A percentile compares a stretch with the other conserved stretches of the same genome.
These are phyloP conservation scores for Pleurotus sapidus DNA, from an alignment of 768 basidiomycete species.

Conservation along the genomic window DNA sequence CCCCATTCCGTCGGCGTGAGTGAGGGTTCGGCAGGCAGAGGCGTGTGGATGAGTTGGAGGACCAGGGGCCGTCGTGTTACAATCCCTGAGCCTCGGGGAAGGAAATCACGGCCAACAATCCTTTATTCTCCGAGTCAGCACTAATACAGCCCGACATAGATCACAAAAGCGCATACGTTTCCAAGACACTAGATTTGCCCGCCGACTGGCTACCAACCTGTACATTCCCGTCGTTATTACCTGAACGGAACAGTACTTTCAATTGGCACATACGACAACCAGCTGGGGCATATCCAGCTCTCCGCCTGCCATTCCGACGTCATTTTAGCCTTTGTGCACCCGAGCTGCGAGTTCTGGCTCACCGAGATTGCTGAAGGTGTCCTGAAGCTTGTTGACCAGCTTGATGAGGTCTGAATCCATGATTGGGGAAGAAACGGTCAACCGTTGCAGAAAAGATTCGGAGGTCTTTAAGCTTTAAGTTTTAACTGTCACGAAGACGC, in stretches of 20 bases:
- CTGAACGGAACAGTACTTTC: too few relatives aligned
- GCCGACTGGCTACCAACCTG: conserved; percentile 97
- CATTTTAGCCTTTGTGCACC: too few relatives aligned
- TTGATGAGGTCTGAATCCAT: conserved; percentile 97
- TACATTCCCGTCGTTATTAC: conserved; percentile 3
- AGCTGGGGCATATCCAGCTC: conserved; percentile 93
- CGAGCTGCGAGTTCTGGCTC: conserved; percentile 24
- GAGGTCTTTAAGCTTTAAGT: not conserved
- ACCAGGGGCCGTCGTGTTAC: conserved; percentile 95
- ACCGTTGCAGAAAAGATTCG: not conserved
- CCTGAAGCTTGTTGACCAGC: conserved; percentile 93
- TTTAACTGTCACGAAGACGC: not conserved
- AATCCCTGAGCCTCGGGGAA: conserved; percentile 88
- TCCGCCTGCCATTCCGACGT: conserved; percentile 50
- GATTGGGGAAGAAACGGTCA: conserved; percentile 9
- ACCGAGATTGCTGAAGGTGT: conserved; percentile 89
- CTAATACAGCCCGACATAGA: not conserved
- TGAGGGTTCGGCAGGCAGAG: conserved; percentile 50
- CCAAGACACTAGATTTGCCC: conserved; percentile 94
- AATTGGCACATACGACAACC: conserved; percentile 63
- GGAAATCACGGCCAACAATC: conserved; percentile 92
- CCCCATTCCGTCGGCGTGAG: conserved; percentile 80
- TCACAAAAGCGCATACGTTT: conserved; percentile 64
- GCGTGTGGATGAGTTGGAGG: conserved; percentile 93
- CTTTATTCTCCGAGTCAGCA: conserved; percentile 31